These are phyloP conservation scores for Candida broadrunensis DNA, from an alignment of 805 yeast species.

Conservation along the genomic window DNA sequence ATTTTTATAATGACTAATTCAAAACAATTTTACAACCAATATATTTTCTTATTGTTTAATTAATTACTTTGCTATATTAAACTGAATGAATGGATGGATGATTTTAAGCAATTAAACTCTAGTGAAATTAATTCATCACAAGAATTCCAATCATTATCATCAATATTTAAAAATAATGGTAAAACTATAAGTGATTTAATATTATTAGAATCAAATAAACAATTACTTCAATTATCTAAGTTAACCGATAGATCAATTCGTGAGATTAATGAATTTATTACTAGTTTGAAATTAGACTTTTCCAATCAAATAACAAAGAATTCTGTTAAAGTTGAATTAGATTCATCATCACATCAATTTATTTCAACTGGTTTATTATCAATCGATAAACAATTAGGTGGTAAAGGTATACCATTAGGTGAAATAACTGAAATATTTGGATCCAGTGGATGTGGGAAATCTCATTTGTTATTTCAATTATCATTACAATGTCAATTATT, in stretches of 20 bases:
- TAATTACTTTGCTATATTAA: too few relatives aligned
- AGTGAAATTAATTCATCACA: constrained; percentile 6
- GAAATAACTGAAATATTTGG: constrained; percentile 73
- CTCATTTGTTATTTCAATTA: constrained; percentile 72
- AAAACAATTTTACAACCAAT: too few relatives aligned
- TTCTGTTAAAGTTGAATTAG: background rate
- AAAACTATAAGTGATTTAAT: constrained; percentile 23
- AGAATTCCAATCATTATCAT: constrained; percentile 13
- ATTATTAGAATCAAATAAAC: constrained; percentile 8
- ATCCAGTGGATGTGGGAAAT: constrained; percentile 81
- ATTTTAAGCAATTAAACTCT: constrained; percentile 18
- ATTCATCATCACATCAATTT: background rate
- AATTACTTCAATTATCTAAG: constrained; percentile 16
- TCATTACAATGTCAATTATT: constrained; percentile 51
- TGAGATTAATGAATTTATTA: constrained; percentile 21
- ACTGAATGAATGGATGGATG: constrained; percentile 19
- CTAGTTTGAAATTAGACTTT: constrained; percentile 4
- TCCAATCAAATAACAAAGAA: background rate
- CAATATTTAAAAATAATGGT: constrained; percentile 19
- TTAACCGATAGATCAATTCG: constrained; percentile 21
- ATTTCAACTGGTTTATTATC: constrained; percentile 22
- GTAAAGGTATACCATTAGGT: constrained; percentile 30
- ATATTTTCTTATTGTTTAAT: too few relatives aligned
- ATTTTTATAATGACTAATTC: too few relatives aligned
- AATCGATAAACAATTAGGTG: constrained; percentile 23